A percentile compares a stretch with the other conserved stretches of the same genome.
Conservation (phyloP, 2,329 filamentous ascomycete species). For the Cyclaneusma minus region DNA sequence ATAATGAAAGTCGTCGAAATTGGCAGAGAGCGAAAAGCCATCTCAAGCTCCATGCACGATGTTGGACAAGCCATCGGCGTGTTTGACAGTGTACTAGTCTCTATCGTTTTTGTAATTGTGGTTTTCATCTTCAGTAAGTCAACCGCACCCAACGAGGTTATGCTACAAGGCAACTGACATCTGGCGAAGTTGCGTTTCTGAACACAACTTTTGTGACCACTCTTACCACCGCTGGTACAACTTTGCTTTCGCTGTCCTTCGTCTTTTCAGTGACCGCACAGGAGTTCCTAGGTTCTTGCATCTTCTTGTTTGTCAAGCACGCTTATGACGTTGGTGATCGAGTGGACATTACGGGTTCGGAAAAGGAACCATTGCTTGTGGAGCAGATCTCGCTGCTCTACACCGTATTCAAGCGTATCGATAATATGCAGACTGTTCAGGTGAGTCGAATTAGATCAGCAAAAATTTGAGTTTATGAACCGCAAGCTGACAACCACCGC, state of each 20-base stretch:
- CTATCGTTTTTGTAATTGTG: slow-evolving; percentile 65
- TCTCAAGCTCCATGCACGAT: slow-evolving; percentile 89
- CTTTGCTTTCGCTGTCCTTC: slow-evolving; percentile 89
- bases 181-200: slow-evolving; percentile 62
- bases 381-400: slow-evolving; percentile 91
- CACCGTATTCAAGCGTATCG: slow-evolving; percentile 76
- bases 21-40: slow-evolving; percentile 73
- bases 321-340: slow-evolving; percentile 93
- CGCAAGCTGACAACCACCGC: slow-evolving; percentile 18
- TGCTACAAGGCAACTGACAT: slow-evolving; percentile 14
- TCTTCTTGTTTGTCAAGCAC: slow-evolving; percentile 98
- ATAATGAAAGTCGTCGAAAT: slow-evolving; percentile 71
- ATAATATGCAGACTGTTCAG: slow-evolving; percentile 61
- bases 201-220: slow-evolving; percentile 74
- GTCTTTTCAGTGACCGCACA: slow-evolving; percentile 85
- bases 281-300: slow-evolving; percentile 94
- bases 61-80: slow-evolving; percentile 89
- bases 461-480: slow-evolving; percentile 4
- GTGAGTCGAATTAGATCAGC: too few species aligned
- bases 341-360: slow-evolving; percentile 54
- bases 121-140: slow-evolving; percentile 66
- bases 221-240: slow-evolving; percentile 77
- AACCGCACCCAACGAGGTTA: not conserved
- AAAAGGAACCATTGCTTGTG: slow-evolving; percentile 55
- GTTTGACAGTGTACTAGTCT: slow-evolving; percentile 71